Evolutionary conservation across 805 yeast genomes (phyloP), one percentile per base, ranked within the genome.

Genomic region (Starmerella vitae): DNA sequence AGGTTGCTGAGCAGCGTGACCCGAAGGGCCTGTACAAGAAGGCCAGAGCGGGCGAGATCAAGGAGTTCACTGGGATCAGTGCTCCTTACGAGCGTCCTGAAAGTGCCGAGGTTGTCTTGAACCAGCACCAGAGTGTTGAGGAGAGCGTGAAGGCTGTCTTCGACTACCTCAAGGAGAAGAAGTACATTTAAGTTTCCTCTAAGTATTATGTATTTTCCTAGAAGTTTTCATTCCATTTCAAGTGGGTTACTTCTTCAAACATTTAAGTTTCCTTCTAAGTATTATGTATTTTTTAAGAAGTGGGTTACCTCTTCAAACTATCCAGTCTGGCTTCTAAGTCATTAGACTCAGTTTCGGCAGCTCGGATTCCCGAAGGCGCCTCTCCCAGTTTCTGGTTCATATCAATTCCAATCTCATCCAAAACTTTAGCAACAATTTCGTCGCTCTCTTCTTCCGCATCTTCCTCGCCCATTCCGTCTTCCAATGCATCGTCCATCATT

Each of bases 401-500:
- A 55, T 83, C 94, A 29, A 93, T 79, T 45, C 97, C 99, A 55
- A 91, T 84, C 58, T 91, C 98, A 57, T 91, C 99, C 54, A 91
- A 66, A 0, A 93, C 96, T 59, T 78, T 83, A 54, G 77, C 74
- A 36, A 93, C 91, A 37, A 86, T 79, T 53, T 85, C 94, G 54
- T 86, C 95, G 3, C 80, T 78, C 58, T 86, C 94, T 20, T 56
- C 60, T 46, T 80, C 93, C 19, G 72, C 84, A 48, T 76, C 80
- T 42, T 82, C 74, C 52, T 83, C 96, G 38, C 79, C 94, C 91
- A 91, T 84, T 15, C 91, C 81, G 58, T 88, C 95, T 56, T 91
- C 99, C 52, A 91, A 78, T 15, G 95, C 93, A 57, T 91, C 98
- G 57, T 91, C 98, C 80, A 91, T 91, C 74, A 93, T 83, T 58